These are phyloP conservation scores for Pyrenochaeta sp. DNA, from an alignment of 2,329 filamentous ascomycete species.

Conservation along the genomic window DNA sequence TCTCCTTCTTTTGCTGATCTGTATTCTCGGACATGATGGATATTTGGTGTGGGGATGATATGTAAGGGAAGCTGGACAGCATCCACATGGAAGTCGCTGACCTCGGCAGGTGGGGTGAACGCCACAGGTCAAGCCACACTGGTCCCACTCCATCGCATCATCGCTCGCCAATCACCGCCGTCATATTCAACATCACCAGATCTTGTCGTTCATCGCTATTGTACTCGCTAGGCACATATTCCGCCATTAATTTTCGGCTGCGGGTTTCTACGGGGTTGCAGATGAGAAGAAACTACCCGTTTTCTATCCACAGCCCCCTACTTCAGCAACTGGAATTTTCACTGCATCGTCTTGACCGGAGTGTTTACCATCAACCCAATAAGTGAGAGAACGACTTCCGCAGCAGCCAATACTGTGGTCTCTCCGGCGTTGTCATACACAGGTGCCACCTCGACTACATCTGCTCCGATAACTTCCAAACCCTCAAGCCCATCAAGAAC, in stretches of 20 bases:
- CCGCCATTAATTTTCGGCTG: too few relatives aligned
- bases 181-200: not conserved
- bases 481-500: conserved; percentile 67
- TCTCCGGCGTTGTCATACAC: conserved; percentile 69
- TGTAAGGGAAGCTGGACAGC: conserved; percentile 6
- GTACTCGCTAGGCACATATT: too few relatives aligned
- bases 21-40: conserved; percentile 41
- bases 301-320: too few relatives aligned
- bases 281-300: too few relatives aligned
- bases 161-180: not conserved
- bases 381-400: conserved; percentile 61
- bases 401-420: conserved; percentile 63
- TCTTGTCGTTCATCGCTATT: not conserved
- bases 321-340: too few relatives aligned
- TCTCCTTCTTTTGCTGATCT: conserved; percentile 52
- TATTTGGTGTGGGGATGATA: conserved; percentile 4
- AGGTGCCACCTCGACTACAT: conserved; percentile 69
- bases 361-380: conserved; percentile 57
- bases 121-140: conserved; percentile 17
- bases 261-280: too few relatives aligned
- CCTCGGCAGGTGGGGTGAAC: conserved; percentile 29
- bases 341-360: conserved; percentile 34
- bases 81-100: conserved; percentile 10
- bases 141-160: not conserved
- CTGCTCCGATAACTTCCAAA: conserved; percentile 65